Evolutionary conservation across 768 basidiomycete genomes (phyloP).

Genomic region (Pholiota microspora): DNA sequence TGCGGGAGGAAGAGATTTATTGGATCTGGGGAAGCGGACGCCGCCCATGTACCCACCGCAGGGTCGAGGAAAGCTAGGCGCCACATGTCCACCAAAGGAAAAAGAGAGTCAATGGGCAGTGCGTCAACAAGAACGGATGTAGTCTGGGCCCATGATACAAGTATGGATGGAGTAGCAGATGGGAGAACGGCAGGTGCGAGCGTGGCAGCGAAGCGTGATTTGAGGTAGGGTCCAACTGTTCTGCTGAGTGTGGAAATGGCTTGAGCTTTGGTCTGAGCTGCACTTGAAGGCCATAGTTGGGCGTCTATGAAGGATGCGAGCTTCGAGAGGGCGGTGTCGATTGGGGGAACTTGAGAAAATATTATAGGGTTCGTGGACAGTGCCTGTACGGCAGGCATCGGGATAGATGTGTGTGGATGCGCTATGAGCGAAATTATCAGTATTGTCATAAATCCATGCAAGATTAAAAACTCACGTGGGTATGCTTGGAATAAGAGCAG

Average conservation of each 20-base stretch:
- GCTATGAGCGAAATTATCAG: slow-evolving; percentile 39
- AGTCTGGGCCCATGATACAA: slow-evolving; percentile 48
- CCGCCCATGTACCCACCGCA: slow-evolving; percentile 49
- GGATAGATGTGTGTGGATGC: slow-evolving; percentile 67
- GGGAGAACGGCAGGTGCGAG: slow-evolving; percentile 17
- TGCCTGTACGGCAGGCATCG: slow-evolving; percentile 57
- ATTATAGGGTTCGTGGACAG: slow-evolving; percentile 75
- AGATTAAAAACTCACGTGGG: slow-evolving; percentile 61
- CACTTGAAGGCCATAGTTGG: slow-evolving; percentile 31
- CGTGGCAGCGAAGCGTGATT: slow-evolving; percentile 44
- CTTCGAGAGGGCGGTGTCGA: slow-evolving; percentile 64
- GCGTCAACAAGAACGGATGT: slow-evolving; percentile 40
- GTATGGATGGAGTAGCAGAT: slow-evolving; percentile 34
- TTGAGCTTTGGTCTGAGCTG: slow-evolving; percentile 28
- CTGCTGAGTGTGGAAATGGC: slow-evolving; percentile 49
- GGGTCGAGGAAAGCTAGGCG: slow-evolving; percentile 72
- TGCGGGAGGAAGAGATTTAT: slow-evolving; percentile 46
- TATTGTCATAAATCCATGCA: not conserved
- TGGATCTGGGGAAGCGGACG: slow-evolving; percentile 35
- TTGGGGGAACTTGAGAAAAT: slow-evolving; percentile 66
- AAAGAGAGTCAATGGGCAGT: slow-evolving; percentile 57
- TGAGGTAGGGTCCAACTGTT: slow-evolving; percentile 62
- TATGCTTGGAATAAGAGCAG: slow-evolving; percentile 73
- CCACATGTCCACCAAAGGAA: slow-evolving; percentile 85
- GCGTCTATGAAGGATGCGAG: slow-evolving; percentile 60